Base-by-base conservation (phyloP, 1,284 basidiomycete genomes). In the Austroboletus olivaceoglutinosus region DNA sequence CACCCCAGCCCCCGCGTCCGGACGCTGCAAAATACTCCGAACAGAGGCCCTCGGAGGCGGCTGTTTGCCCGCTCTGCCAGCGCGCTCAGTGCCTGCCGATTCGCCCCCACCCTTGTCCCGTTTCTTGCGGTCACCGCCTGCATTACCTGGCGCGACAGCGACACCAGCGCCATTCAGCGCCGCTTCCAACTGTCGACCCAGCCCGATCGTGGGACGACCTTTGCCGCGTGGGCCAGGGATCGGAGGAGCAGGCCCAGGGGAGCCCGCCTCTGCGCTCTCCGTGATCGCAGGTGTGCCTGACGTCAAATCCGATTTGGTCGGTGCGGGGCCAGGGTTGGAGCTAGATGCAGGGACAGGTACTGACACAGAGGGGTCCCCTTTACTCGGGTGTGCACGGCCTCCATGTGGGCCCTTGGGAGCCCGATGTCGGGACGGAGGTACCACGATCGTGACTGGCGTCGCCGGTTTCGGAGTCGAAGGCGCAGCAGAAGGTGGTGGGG, bases 141-240 rank as follows among this genome's bases (percentile, higher is more conserved):
- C 56, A 21, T 41, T 33, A 15, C 37, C 30, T 0, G 59, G 60
- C 16, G 50, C 44, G 1, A 67, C 54, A 1, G 38, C 54, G 0
- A 80, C 75, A 3, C 79, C 80, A 0, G 76, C 80, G 3, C 81
- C 78, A 51, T 64, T 85, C 31, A 86, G 67, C 2, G 84, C 84
- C 0, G 79, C 83, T 58, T 85, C 83, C 50, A 86, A 82, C 43
- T 84, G 81, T 21, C 84, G 74, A 1, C 74, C 82, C 12, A 83
- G 57, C 1, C 81, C 81, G 25, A 86, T 67, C 21, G 82, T 70
- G 4, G 83, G 83, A 7, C 84, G 77, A 9, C 64, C 56, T 34
- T 80, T 76, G 38, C 78, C 76, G 2, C 49, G 21, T 53, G 56
- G 43, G 8, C 57, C 42, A 5, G 75, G 75, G 3, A 66, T 47